Conservation (phyloP, 768 basidiomycete genomes). For the Cyathus striatus region DNA sequence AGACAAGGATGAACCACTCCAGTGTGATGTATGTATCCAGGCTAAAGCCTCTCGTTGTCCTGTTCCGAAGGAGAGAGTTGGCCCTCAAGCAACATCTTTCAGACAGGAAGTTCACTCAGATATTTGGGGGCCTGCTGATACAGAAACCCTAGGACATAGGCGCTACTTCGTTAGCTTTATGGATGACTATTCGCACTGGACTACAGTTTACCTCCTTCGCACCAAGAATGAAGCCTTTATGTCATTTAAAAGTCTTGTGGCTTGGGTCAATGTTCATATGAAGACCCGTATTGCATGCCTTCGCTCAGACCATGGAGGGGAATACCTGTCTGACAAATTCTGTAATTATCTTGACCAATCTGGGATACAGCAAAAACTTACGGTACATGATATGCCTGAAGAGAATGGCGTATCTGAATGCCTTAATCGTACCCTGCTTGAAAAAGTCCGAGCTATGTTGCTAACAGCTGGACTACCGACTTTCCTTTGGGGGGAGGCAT, state of each 20-base stretch:
- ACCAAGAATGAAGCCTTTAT: conserved; percentile 16
- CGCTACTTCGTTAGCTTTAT: conserved; percentile 24
- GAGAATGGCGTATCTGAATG: conserved; percentile 35
- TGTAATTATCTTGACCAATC: conserved; percentile 12
- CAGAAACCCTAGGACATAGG: conserved; percentile 10
- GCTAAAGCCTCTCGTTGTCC: conserved; percentile 18
- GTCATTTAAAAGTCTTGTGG: conserved; percentile 19
- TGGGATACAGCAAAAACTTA: conserved; percentile 28
- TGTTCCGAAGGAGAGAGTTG: conserved; percentile 7
- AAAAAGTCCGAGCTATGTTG: conserved; percentile 24
- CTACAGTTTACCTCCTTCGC: conserved; percentile 13
- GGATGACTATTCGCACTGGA: conserved; percentile 18
- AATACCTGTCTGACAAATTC: conserved; percentile 27
- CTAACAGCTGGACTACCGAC: conserved; percentile 20
- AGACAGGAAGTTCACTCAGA: conserved; percentile 23
- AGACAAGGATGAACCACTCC: conserved; percentile 4
- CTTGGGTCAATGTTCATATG: conserved; percentile 21
- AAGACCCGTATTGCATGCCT: conserved; percentile 18
- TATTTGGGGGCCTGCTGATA: conserved; percentile 30
- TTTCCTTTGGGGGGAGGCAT: conserved; percentile 32
- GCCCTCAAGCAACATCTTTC: background rate
- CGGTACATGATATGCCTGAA: conserved; percentile 25
- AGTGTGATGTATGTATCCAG: conserved; percentile 25
- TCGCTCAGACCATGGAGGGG: conserved; percentile 28
- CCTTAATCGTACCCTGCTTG: conserved; percentile 24